Conservation (phyloP, 768 basidiomycete species). For the Lactarius pseudohatsudake region DNA sequence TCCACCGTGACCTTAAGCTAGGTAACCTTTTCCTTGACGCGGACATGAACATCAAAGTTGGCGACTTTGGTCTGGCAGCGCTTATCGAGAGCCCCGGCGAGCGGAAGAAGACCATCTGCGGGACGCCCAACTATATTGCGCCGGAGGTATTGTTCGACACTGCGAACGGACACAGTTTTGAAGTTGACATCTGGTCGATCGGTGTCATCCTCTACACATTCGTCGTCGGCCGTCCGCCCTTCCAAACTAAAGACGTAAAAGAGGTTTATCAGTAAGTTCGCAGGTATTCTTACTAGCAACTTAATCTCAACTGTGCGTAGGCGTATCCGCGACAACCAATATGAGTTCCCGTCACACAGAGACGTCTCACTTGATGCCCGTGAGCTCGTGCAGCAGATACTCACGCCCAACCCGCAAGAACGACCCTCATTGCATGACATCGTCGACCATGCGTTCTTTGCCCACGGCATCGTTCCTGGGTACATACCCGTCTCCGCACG, state of each 20-base stretch:
- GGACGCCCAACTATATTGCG: slow-evolving; percentile 98
- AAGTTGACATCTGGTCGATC: slow-evolving; percentile 97
- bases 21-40: slow-evolving; percentile 91
- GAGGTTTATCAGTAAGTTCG: slow-evolving; percentile 81
- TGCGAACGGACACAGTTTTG: slow-evolving; percentile 94
- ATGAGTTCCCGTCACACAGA: slow-evolving; percentile 84
- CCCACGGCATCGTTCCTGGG: slow-evolving; percentile 72
- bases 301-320: slow-evolving; percentile 39
- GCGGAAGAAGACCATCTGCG: slow-evolving; percentile 98
- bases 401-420: slow-evolving; percentile 78
- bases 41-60: slow-evolving; percentile 95
- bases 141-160: slow-evolving; percentile 97
- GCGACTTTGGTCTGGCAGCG: slow-evolving; percentile 96
- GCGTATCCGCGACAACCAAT: slow-evolving; percentile 91
- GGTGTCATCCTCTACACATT: slow-evolving; percentile 97
- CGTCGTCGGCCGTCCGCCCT: slow-evolving; percentile 91
- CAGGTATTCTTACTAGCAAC: neutral
- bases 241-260: slow-evolving; percentile 98
- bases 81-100: slow-evolving; percentile 96
- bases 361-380: slow-evolving; percentile 68
- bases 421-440: slow-evolving; percentile 87
- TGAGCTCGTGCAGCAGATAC: slow-evolving; percentile 77
- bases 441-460: slow-evolving; percentile 82
- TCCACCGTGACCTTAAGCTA: slow-evolving; percentile 95
- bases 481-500: slow-evolving; percentile 81